Base-by-base conservation (phyloP, 73 alveolate genomes). In the Paraurostyla sp. region DNA sequence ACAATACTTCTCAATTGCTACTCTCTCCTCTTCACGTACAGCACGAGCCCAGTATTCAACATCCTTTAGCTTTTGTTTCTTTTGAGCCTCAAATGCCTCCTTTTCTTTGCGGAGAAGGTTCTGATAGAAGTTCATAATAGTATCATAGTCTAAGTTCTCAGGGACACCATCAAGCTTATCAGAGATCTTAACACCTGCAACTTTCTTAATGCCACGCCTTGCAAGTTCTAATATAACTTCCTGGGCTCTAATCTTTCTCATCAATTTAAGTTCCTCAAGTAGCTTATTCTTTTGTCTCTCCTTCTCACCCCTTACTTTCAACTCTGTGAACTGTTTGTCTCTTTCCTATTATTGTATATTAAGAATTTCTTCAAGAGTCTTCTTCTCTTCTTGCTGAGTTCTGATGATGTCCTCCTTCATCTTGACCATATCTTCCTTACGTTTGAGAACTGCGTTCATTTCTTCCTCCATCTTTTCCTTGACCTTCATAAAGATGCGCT, bases 381-480 rank as follows among this genome's bases (percentile, higher is more conserved):
- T 40, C 35, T 4, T 13, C 69, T 78, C 89, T 27, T 51, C 59
- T 2, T 25, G 65, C 33, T 78, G 33, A 32, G 54, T 78, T 9
- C 60, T 25, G 25, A 30, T 30, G 29, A 78, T 78, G 27, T 50
- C 58, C 3, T 83, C 84, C 76, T 83, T 83, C 76, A 83, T 83
- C 59, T 65, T 52, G 29, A 58, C 78, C 75, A 83, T 83, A n/a
- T 48, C 62, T 20, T 63, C 56, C 49, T 83, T 83, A 25, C 92
- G 60, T 25, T 40, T 63, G 35, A 43, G 59, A 15, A 83, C 82
- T 11, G 62, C 92, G 18, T 32, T 69, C 63, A 83, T 63, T 33
- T 83, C 92, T 32, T 83, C 38, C 73, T 83, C 92, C 57, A 83
- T 83, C 85, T 83, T 83, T 49, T 83, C 92, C 59, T 56, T 60